phyloP scores from a whole-genome alignment of 202 grass and related monocot species.

The Brachypodium distachyon region DNA sequence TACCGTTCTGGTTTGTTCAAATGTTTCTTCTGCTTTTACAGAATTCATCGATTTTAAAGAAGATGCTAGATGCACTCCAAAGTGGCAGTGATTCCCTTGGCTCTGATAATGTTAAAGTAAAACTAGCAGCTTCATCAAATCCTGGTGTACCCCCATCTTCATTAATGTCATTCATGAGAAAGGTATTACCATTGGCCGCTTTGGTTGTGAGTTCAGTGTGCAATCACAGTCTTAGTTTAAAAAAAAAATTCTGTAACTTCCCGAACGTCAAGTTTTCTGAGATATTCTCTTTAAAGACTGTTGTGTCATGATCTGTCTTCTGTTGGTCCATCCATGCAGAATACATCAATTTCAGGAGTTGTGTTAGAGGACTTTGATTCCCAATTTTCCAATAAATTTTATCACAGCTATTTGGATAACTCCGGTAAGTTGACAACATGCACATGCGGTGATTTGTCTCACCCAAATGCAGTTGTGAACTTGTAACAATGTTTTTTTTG shows the following conservation, averaged over 20 bases:
- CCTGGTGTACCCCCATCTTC: constrained; percentile 96
- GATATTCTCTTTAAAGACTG: constrained; percentile 1
- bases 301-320: constrained; percentile 10
- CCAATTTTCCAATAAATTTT: constrained; percentile 77
- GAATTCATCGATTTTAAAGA: constrained; percentile 57
- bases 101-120: constrained; percentile 84
- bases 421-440: constrained; percentile 40
- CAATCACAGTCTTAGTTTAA: background rate
- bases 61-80: constrained; percentile 71
- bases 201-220: background rate
- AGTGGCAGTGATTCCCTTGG: constrained; percentile 72
- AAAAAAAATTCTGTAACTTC: background rate
- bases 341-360: constrained; percentile 72
- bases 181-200: constrained; percentile 36
- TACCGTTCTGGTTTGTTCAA: background rate
- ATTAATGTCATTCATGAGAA: constrained; percentile 76
- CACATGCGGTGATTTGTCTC: background rate
- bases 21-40: constrained; percentile 28
- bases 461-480: constrained; percentile 1
- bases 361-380: constrained; percentile 94
- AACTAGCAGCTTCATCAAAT: constrained; percentile 60
- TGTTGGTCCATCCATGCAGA: constrained; percentile 43
- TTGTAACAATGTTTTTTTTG: background rate
- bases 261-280: background rate
- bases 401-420: constrained; percentile 76